Base-by-base conservation (phyloP, 306 rosid genomes). In the Spatholobus suberectus region DNA sequence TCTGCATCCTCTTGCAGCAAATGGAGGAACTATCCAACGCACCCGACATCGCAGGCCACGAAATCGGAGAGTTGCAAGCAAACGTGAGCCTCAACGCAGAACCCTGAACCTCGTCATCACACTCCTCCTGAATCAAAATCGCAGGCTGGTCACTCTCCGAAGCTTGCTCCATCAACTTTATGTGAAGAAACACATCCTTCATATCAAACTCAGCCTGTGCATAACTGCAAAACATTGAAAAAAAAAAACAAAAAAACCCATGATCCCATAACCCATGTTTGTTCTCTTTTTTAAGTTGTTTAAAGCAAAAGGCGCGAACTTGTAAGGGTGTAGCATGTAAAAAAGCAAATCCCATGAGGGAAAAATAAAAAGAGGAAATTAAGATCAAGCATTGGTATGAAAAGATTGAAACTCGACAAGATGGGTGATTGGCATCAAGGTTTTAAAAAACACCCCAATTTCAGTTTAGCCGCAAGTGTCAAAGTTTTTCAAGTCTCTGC, bases 161-260 rank as follows among this genome's bases (percentile, higher is more conserved):
- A n/a, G 93, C 88, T 82, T 96, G 96, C 83, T 96, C 99, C 69
- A 94, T 88, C 88, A 94, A 83, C 84, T 94, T 96, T 40, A 96
- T 89, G 84, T 96, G 99, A 57, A 94, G 92, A 94, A 96, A 94
- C 77, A 96, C 97, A 70, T 96, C 99, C 86, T 92, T 96, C 94
- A 96, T 96, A 34, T 93, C 97, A 57, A 96, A 94, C 43, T 93
- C 99, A 57, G 92, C 97, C 71, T 91, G 96, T 49, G 97, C 95
- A 86, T 96, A 96, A 55, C 99, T 96, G 95, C 65, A 3, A 41
- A 81, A 70, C 4, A 69, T 15, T 2, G 17, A 47, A 2, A 70
- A 43, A 27, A 41, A 14, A 18, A 73, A 21, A 23, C 11, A 37
- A n/a, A 32, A 52, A 18, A 3, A 52, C 34, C 8, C 14, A 32